These are phyloP conservation scores for Silene noctiflora DNA, from an alignment of 179 eudicot species.

Conservation along the genomic window DNA sequence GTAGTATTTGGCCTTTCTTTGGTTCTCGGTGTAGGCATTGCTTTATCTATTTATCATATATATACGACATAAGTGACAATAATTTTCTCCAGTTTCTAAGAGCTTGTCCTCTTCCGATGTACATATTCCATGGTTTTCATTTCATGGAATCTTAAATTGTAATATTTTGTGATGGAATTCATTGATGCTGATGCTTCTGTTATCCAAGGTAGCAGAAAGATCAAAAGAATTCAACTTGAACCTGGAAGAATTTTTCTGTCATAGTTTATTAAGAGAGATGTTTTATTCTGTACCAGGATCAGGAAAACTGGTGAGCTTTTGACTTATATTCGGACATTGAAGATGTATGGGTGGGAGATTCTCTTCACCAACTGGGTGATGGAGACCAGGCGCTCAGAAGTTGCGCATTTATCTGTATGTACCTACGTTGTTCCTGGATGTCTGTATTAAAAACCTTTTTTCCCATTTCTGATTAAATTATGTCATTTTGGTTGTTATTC, in stretches of 20 bases:
- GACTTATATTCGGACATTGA: conserved; percentile 75
- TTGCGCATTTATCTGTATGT: conserved; percentile 72
- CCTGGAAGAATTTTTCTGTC: not conserved
- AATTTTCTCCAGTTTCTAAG: conserved; percentile 2
- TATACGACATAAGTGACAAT: not conserved
- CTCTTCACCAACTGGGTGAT: conserved; percentile 80
- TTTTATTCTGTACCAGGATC: conserved; percentile 42
- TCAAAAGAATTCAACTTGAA: not conserved
- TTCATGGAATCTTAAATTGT: not conserved
- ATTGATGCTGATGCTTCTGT: no score
- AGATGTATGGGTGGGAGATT: conserved; percentile 97
- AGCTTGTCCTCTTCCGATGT: not conserved
- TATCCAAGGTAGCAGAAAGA: not conserved
- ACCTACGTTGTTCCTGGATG: not conserved
- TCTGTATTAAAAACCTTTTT: not conserved
- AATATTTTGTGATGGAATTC: no score
- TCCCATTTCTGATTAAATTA: conserved; percentile 5
- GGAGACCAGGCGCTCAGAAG: conserved; percentile 80
- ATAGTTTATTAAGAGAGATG: not conserved
- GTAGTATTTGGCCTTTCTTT: no score
- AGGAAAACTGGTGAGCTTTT: conserved; percentile 84
- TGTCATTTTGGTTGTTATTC: conserved; percentile 16
- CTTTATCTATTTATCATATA: not conserved
- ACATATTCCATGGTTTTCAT: not conserved
- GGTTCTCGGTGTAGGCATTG: no score